A percentile compares a stretch with the other conserved stretches of the same genome.
Conservation (phyloP, 2,329 filamentous ascomycete genomes). For the Aspergillus melleus region DNA sequence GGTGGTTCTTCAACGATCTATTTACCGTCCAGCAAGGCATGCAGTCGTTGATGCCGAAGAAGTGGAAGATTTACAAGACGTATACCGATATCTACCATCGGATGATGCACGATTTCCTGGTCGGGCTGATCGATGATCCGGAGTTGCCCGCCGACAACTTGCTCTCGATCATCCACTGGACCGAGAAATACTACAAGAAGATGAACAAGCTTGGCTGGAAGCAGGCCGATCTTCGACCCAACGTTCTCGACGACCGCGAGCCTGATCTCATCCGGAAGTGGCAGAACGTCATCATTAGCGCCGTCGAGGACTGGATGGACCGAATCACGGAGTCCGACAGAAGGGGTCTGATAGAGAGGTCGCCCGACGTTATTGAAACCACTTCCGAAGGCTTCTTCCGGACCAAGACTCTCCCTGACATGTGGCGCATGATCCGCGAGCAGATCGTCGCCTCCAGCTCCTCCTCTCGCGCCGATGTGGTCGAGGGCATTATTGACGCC, state of each 20-base stretch:
- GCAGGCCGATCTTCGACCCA: conserved; percentile 74
- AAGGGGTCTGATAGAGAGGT: conserved; percentile 76
- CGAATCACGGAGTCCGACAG: conserved; percentile 82
- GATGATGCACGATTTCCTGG: conserved; percentile 92
- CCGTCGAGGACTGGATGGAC: conserved; percentile 96
- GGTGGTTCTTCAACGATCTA: conserved; percentile 98
- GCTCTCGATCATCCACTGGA: conserved; percentile 90
- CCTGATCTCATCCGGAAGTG: conserved; percentile 90
- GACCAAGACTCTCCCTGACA: conserved; percentile 85
- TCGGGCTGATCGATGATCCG: conserved; percentile 78
- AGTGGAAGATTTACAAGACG: conserved; percentile 92
- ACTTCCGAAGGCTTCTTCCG: conserved; percentile 90
- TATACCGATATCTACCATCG: conserved; percentile 90
- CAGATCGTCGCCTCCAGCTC: conserved; percentile 83
- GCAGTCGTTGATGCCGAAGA: conserved; percentile 86
- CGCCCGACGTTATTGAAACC: conserved; percentile 76
- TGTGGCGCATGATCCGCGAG: conserved; percentile 97
- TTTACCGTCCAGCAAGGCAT: conserved; percentile 94
- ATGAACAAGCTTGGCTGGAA: conserved; percentile 86
- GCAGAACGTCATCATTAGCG: conserved; percentile 90
- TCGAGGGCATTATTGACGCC: conserved; percentile 91
- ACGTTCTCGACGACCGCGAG: conserved; percentile 88
- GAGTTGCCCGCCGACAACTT: conserved; percentile 83
- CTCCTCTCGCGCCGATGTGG: conserved; percentile 83
- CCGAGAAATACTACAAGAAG: conserved; percentile 92